phyloP scores from a whole-genome alignment of 2,329 filamentous ascomycete species.

The Pseudofabraea citricarpa region DNA sequence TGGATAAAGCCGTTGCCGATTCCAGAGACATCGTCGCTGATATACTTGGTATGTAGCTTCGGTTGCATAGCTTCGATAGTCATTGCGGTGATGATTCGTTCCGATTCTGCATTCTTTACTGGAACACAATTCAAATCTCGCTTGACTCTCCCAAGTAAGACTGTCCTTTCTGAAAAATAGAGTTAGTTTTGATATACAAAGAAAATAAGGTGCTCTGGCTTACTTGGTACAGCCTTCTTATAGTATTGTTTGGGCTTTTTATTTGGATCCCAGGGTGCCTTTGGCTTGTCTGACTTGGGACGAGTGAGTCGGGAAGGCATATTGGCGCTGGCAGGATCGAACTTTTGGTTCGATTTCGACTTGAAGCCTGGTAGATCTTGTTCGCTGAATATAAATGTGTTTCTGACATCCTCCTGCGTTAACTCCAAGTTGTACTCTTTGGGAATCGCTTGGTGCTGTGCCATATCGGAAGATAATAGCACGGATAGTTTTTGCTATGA shows the following conservation, averaged over 20 bases:
- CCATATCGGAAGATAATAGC: conserved; percentile 59
- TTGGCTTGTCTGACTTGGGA: conserved; percentile 39
- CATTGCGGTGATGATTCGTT: conserved; percentile 53
- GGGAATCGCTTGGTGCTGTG: conserved; percentile 70
- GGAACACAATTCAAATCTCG: conserved; percentile 75
- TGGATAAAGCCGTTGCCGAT: conserved; percentile 44
- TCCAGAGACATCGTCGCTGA: conserved; percentile 19
- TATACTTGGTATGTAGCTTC: conserved; percentile 46
- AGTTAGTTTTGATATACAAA: no score
- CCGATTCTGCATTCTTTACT: conserved; percentile 66
- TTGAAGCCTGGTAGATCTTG: conserved; percentile 81
- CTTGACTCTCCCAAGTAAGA: conserved; percentile 64
- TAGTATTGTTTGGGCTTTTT: conserved; percentile 59
- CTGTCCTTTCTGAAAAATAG: conserved; percentile 70
- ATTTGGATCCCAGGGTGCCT: conserved; percentile 37
- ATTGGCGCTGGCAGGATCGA: conserved; percentile 52
- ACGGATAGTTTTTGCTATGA: conserved; percentile 44
- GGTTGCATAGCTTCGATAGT: conserved; percentile 56
- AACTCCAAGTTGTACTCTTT: conserved; percentile 83
- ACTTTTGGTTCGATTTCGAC: conserved; percentile 49
- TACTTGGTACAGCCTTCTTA: conserved; percentile 71
- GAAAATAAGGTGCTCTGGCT: no score
- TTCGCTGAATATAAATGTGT: conserved; percentile 90
- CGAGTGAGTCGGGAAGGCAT: conserved; percentile 50
- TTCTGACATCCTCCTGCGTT: conserved; percentile 62